A percentile compares a stretch with the other conserved stretches of the same genome.
These are phyloP conservation scores for Scedosporium dehoogii DNA, from an alignment of 2,329 filamentous ascomycete species.

Conservation along the genomic window DNA sequence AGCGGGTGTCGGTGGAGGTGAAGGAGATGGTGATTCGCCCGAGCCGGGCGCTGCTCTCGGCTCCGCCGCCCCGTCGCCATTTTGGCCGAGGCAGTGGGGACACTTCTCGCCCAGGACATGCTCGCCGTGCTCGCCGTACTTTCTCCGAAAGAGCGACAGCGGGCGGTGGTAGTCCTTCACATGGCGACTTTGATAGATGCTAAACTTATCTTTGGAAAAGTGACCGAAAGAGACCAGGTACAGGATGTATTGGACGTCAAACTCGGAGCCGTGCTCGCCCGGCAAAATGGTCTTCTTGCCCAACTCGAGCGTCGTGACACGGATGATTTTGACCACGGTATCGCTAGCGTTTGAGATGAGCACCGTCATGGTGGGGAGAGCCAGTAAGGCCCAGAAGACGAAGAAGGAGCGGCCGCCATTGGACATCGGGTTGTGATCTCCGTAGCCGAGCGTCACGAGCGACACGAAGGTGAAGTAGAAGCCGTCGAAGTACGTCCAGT, in stretches of 20 bases:
- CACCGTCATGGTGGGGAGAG: conserved; percentile 80
- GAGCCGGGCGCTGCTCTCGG: too few relatives aligned
- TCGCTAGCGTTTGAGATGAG: conserved; percentile 77
- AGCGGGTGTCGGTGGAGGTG: neutral
- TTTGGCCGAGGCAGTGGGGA: too few relatives aligned
- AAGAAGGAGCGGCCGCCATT: conserved; percentile 78
- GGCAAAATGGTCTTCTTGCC: conserved; percentile 53
- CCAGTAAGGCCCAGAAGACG: conserved; percentile 84
- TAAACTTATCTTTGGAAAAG: conserved; percentile 24
- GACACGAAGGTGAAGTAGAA: conserved; percentile 83
- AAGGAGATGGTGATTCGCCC: neutral
- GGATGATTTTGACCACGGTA: conserved; percentile 60
- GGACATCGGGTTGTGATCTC: conserved; percentile 66
- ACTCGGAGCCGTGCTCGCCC: conserved; percentile 38
- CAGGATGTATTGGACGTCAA: conserved; percentile 33
- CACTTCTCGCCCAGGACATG: neutral
- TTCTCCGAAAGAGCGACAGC: neutral
- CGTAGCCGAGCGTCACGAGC: conserved; percentile 79
- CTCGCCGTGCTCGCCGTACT: neutral
- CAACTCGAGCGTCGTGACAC: conserved; percentile 43
- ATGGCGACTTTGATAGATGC: neutral
- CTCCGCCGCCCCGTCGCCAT: too few relatives aligned
- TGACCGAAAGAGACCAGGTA: conserved; percentile 31
- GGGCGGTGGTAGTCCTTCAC: neutral
- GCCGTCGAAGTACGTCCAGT: conserved; percentile 67